Percentiles rank a stretch among this genome's conserved stretches.
These are phyloP conservation scores for Populus hybrid DNA, from an alignment of 441 rosid species.

Conservation along the genomic window DNA sequence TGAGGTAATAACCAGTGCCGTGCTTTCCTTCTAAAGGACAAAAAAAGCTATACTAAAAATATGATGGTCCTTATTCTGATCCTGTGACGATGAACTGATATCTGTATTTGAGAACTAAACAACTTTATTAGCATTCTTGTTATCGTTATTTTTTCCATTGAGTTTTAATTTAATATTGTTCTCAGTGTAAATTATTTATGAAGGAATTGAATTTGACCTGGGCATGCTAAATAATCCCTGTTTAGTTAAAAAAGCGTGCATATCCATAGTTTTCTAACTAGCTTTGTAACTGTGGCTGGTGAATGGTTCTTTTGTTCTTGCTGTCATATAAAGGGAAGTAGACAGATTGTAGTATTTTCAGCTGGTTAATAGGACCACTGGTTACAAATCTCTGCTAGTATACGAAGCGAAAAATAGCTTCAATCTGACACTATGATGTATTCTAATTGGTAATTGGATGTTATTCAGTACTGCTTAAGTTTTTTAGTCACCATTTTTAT, in stretches of 20 bases:
- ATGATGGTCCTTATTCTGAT: background rate
- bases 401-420: background rate
- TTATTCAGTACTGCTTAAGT: background rate
- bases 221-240: background rate
- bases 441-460: background rate
- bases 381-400: background rate
- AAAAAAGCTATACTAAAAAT: background rate
- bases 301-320: background rate
- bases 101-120: background rate
- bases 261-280: background rate
- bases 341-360: background rate
- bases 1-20: constrained; percentile 57
- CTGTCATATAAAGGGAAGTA: background rate
- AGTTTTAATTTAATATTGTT: background rate
- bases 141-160: background rate
- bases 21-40: background rate
- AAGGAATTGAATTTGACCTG: background rate
- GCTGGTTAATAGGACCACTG: background rate
- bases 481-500: background rate
- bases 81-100: background rate
- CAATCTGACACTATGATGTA: background rate
- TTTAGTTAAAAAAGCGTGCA: background rate
- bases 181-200: background rate
- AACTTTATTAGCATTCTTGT: background rate
- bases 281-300: background rate